phyloP scores from a whole-genome alignment of 2,329 filamentous ascomycete genomes.

The Penicillium brasilianum region DNA sequence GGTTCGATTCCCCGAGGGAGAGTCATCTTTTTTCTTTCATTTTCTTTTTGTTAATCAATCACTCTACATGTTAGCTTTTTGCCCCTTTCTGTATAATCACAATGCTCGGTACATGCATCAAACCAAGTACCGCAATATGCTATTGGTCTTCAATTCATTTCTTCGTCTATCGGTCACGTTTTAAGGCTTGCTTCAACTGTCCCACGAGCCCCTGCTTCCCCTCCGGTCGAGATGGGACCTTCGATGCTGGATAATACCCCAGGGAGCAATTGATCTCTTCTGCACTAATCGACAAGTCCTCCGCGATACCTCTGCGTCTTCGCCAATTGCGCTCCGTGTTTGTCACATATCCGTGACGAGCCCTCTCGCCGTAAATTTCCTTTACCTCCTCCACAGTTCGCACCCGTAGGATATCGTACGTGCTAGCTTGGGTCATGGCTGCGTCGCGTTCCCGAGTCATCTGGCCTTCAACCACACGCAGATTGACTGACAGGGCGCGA shows the following conservation, averaged over 20 bases:
- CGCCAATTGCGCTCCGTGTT: constrained; percentile 46
- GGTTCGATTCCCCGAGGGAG: constrained; percentile 47
- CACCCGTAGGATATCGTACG: constrained; percentile 44
- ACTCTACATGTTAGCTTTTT: too few species aligned
- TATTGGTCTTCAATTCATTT: too few species aligned
- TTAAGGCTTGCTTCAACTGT: not conserved
- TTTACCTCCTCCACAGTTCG: constrained; percentile 34
- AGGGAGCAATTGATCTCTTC: constrained; percentile 31
- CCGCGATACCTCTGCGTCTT: constrained; percentile 32
- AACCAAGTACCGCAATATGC: too few species aligned
- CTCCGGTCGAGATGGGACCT: not conserved
- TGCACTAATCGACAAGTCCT: constrained; percentile 33
- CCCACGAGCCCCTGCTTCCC: not conserved
- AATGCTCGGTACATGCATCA: too few species aligned
- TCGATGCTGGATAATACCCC: not conserved
- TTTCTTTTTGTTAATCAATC: too few species aligned
- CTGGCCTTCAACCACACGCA: constrained; percentile 27
- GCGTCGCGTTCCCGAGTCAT: constrained; percentile 38
- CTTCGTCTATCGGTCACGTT: not conserved
- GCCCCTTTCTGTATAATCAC: too few species aligned
- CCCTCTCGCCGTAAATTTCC: constrained; percentile 34
- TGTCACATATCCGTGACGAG: constrained; percentile 35
- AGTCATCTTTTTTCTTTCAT: constrained; percentile 33
- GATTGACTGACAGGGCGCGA: constrained; percentile 20
- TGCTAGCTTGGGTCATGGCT: constrained; percentile 38